Conservation (phyloP, 129 eudicot genomes). For the Glebionis coronaria region DNA sequence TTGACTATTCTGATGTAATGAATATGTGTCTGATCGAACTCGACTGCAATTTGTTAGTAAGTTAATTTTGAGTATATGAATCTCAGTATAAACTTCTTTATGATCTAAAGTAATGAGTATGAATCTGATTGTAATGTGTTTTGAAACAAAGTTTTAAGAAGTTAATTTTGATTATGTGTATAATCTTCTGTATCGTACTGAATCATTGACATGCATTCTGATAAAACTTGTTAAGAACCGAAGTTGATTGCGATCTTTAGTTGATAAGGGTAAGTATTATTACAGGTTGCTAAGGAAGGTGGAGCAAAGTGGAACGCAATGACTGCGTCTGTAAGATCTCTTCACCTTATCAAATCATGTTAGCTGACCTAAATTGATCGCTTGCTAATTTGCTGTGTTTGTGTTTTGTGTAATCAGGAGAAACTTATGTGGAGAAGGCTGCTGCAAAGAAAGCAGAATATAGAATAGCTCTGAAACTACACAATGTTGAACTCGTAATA, state of each 20-base stretch:
- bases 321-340: slow-evolving; percentile 43
- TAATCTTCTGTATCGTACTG: neutral
- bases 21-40: neutral
- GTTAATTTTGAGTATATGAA: neutral
- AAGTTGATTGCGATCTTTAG: neutral
- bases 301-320: slow-evolving; percentile 44
- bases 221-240: slow-evolving; percentile 2
- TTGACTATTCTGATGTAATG: neutral
- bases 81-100: neutral
- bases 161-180: neutral
- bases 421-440: slow-evolving; percentile 46
- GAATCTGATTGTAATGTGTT: neutral
- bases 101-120: neutral
- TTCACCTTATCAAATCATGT: neutral
- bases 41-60: neutral
- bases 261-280: slow-evolving; percentile 17
- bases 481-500: slow-evolving; percentile 33
- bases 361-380: neutral
- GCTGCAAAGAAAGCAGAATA: slow-evolving; percentile 41
- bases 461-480: slow-evolving; percentile 35
- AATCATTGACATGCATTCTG: neutral
- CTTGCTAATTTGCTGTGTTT: neutral
- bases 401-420: slow-evolving; percentile 31
- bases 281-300: slow-evolving; percentile 15
- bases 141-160: neutral